Base-by-base conservation (phyloP, 371 early-diverging fungal genomes). In the Sporodiniella umbellata region DNA sequence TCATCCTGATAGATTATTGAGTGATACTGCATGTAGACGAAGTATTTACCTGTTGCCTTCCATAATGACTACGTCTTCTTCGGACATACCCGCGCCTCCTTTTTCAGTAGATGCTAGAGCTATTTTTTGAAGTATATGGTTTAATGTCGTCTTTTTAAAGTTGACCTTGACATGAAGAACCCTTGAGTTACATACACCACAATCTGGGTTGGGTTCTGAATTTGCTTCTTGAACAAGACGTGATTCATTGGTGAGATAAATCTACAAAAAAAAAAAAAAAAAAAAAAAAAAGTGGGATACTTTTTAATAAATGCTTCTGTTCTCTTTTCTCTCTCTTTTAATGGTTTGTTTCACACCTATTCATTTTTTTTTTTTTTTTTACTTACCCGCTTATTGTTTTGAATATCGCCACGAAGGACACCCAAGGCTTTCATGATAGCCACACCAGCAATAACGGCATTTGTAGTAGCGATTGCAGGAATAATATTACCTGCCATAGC, bases 381-480 rank as follows among this genome's bases (percentile, higher is more conserved):
- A 37, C 37, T 30, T 35, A 60, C 53, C 23, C 56, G 42, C 30
- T 33, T 28, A 37, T 54, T 53, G 33, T 40, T 37, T 23, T 54
- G 53, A 25, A 45, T 26, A 17, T 58, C 38, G 37, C 55, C 48
- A 33, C 40, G 23, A 38, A 60, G 47, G 61, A 86, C 80, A 53
- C 54, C 84, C 59, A 88, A 84, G 1, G 94, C 92, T 40, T 90
- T 83, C 70, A 93, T 78, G 10, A 95, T 90, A 40, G 95, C 92
- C 58, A 97, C 71, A 2, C 99, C 99, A 18, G 99, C 95, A 56
- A 99, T 86, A 30, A 99, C 90, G 4, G 99, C 99, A 57, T 99
- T 99, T 5, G 99, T 99, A 0, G 99, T 99, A 18, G 99, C 99
- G 54, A 99, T 97, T n/a, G 99, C 99, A 1, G 99, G 99, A 44